Percentiles rank a stretch among this genome's conserved stretches.
Evolutionary conservation across 306 rosid species (phyloP).

Genomic region (Malus asiatica): DNA sequence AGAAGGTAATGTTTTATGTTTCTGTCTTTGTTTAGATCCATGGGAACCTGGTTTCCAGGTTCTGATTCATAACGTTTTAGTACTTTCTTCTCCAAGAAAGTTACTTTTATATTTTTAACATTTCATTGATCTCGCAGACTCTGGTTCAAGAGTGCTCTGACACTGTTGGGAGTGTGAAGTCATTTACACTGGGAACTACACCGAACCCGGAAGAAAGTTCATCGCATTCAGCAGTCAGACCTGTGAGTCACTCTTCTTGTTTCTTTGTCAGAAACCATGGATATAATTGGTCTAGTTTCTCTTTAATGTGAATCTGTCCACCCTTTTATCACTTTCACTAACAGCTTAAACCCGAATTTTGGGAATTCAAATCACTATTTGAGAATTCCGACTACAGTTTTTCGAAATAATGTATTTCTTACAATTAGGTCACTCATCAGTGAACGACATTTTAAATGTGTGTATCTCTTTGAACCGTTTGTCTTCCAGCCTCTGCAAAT

Average conservation of each 20-base stretch:
- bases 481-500: slow-evolving; percentile 43
- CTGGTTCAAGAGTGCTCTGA: slow-evolving; percentile 12
- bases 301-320: background rate
- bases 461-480: background rate
- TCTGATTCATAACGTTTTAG: background rate
- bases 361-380: background rate
- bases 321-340: background rate
- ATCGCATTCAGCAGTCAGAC: background rate
- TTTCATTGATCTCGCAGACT: slow-evolving; percentile 6
- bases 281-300: background rate
- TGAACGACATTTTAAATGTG: background rate
- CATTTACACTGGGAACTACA: background rate
- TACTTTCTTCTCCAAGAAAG: background rate
- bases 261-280: background rate
- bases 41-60: background rate
- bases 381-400: background rate
- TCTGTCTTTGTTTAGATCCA: background rate
- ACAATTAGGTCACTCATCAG: background rate
- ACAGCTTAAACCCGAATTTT: background rate
- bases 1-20: slow-evolving; percentile 38
- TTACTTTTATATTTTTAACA: background rate
- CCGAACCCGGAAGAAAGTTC: background rate
- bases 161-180: background rate
- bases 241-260: slow-evolving; percentile 14
- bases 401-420: background rate